phyloP scores from a whole-genome alignment of 768 basidiomycete genomes.

The Auricularia sp. region DNA sequence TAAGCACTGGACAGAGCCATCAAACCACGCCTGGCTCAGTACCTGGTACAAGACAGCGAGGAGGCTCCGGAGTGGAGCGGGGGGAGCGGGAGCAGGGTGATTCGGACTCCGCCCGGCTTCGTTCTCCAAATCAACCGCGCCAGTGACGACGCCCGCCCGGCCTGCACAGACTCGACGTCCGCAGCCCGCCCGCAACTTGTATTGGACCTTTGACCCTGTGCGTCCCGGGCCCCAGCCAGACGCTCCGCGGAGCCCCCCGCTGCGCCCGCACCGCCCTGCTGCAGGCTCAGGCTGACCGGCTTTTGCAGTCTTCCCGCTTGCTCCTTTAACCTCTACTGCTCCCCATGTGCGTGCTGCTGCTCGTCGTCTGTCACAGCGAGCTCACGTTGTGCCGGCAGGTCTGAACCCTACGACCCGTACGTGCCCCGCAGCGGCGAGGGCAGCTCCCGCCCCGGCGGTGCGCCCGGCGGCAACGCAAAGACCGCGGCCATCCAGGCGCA shows the following conservation, averaged over 20 bases:
- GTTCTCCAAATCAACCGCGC: too few species aligned
- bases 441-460: conserved; percentile 29
- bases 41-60: too few species aligned
- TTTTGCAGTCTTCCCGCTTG: too few species aligned
- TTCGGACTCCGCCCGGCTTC: too few species aligned
- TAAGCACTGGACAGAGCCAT: too few species aligned
- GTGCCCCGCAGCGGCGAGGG: conserved; percentile 74
- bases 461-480: conserved; percentile 51
- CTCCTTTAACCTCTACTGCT: neutral
- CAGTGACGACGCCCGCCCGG: too few species aligned
- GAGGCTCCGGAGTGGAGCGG: too few species aligned
- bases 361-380: neutral
- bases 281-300: neutral
- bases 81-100: too few species aligned
- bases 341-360: neutral
- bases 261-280: neutral
- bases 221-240: neutral
- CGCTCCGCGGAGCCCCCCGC: neutral
- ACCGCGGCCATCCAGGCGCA: conserved; percentile 92
- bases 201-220: neutral
- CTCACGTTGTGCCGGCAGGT: conserved; percentile 40
- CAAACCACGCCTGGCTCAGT: too few species aligned
- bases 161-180: neutral
- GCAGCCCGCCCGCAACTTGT: neutral
- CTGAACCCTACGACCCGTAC: conserved; percentile 98